Percentiles rank a stretch among this genome's conserved stretches.
These are phyloP conservation scores for Boechera retrofracta DNA, from an alignment of 345 rosid species.

Conservation along the genomic window DNA sequence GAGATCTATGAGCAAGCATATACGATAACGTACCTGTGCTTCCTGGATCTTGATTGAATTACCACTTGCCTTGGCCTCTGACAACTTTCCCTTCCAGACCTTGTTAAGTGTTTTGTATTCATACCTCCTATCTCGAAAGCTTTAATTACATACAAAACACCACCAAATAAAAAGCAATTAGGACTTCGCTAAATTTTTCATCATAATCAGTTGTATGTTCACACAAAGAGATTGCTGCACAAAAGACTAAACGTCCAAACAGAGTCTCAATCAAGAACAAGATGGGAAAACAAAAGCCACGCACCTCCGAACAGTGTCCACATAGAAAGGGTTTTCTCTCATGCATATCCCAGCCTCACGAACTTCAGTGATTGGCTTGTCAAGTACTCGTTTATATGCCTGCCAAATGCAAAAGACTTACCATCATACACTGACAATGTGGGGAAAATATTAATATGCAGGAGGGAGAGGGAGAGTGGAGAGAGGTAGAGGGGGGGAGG, in stretches of 20 bases:
- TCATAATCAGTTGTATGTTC: neutral
- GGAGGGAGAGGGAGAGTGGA: conserved; percentile 4
- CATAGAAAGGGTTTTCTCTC: conserved; percentile 95
- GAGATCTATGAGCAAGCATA: conserved; percentile 30
- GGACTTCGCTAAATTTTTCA: conserved; percentile 3
- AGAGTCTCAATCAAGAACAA: conserved; percentile 12
- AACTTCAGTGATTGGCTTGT: conserved; percentile 90
- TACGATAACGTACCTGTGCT: conserved; percentile 69
- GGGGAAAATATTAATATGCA: conserved; percentile 25
- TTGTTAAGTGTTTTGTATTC: conserved; percentile 97
- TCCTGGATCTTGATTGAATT: conserved; percentile 95
- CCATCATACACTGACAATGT: conserved; percentile 25
- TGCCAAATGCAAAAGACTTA: conserved; percentile 43
- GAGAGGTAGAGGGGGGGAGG: neutral
- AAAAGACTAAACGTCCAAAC: conserved; percentile 28
- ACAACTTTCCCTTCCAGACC: conserved; percentile 96
- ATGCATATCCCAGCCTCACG: conserved; percentile 99
- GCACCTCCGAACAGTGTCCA: conserved; percentile 95
- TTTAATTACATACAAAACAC: conserved; percentile 43
- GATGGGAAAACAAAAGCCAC: conserved; percentile 42
- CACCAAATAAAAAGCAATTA: conserved; percentile 27
- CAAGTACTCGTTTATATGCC: conserved; percentile 86
- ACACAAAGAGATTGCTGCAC: conserved; percentile 22
- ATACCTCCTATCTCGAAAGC: conserved; percentile 98
- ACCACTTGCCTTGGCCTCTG: conserved; percentile 95